Conservation (phyloP, 257 asterid species). For the Cynanchum wilfordii region DNA sequence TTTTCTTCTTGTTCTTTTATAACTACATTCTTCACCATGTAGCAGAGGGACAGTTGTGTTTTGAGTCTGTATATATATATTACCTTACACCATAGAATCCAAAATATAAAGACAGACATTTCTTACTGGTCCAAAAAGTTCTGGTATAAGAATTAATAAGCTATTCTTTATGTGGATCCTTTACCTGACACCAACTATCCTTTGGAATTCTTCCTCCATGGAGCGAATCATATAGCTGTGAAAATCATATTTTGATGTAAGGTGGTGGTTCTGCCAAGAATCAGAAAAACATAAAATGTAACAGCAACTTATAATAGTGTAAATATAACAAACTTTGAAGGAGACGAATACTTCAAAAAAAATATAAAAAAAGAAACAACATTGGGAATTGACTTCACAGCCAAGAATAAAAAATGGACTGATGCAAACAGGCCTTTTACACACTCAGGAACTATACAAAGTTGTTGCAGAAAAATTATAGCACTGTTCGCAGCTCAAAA, state of each 20-base stretch:
- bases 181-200: conserved; percentile 97
- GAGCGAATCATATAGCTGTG: conserved; percentile 99
- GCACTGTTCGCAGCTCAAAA: neutral
- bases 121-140: neutral
- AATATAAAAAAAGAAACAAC: neutral
- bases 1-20: neutral
- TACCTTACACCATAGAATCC: neutral
- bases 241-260: conserved; percentile 87
- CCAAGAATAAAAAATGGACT: neutral
- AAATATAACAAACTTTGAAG: neutral
- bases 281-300: conserved; percentile 34
- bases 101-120: neutral
- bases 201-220: conserved; percentile 98
- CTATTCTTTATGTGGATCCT: neutral
- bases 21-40: neutral
- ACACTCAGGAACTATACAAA: neutral
- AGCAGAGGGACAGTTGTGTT: neutral
- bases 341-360: neutral
- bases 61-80: neutral
- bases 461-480: neutral
- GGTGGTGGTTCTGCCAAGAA: conserved; percentile 99
- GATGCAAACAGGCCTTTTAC: neutral
- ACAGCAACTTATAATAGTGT: neutral
- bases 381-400: neutral
- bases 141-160: neutral